These are phyloP conservation scores for Boechera stricta DNA, from an alignment of 345 rosid genomes.

Conservation along the genomic window DNA sequence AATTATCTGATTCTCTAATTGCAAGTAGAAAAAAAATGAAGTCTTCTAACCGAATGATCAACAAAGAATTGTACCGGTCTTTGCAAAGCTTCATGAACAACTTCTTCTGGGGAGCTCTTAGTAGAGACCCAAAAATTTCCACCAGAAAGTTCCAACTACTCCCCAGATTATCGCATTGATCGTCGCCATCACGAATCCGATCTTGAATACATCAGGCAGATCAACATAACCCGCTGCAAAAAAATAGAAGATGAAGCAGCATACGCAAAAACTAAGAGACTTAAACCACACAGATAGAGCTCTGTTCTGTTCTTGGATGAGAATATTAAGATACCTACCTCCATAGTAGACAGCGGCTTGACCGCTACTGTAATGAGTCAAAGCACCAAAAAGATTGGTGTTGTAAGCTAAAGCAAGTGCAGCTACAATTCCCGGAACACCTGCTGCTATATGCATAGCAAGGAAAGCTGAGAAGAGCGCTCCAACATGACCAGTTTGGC, in stretches of 20 bases:
- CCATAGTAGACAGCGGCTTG: conserved; percentile 98
- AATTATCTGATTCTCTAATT: conserved; percentile 31
- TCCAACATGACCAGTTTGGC: conserved; percentile 97
- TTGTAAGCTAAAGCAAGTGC: conserved; percentile 90
- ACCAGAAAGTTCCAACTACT: conserved; percentile 87
- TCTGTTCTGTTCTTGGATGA: not conserved
- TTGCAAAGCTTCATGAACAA: conserved; percentile 28
- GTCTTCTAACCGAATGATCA: conserved; percentile 28
- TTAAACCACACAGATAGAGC: not conserved
- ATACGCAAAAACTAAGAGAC: not conserved
- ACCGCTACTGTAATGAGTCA: conserved; percentile 98
- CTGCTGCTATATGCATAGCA: conserved; percentile 93
- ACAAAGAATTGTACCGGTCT: conserved; percentile 26
- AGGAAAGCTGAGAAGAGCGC: conserved; percentile 97
- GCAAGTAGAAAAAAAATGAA: conserved; percentile 1
- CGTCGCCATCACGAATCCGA: conserved; percentile 81
- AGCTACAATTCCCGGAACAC: conserved; percentile 80
- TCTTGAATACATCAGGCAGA: conserved; percentile 83
- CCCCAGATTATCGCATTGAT: conserved; percentile 82
- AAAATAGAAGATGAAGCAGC: not conserved
- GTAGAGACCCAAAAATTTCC: conserved; percentile 97
- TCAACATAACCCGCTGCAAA: conserved; percentile 87
- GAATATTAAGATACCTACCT: conserved; percentile 60
- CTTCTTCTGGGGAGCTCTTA: conserved; percentile 43
- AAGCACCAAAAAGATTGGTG: conserved; percentile 90